phyloP scores from a whole-genome alignment of 2,329 filamentous ascomycete genomes.

The Pleomassaria siparia region DNA sequence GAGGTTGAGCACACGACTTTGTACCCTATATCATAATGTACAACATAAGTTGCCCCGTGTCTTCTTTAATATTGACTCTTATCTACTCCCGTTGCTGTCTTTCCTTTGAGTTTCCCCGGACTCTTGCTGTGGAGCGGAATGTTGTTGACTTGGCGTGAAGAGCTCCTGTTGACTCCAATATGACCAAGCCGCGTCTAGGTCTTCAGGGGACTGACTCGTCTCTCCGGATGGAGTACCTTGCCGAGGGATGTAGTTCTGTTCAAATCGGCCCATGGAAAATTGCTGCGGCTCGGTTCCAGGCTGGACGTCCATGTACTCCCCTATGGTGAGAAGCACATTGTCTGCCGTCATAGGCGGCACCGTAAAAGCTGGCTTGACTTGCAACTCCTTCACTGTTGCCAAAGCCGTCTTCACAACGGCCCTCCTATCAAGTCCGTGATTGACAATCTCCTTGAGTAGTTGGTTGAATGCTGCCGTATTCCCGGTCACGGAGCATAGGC shows the following conservation, averaged over 20 bases:
- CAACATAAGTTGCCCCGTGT: too few species aligned
- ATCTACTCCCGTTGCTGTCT: too few species aligned
- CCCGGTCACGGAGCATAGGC: constrained; percentile 32
- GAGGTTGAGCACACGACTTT: too few species aligned
- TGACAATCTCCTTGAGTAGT: constrained; percentile 29
- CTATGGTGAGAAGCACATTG: constrained; percentile 35
- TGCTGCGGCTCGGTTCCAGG: not conserved
- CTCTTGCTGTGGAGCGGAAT: not conserved
- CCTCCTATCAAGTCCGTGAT: constrained; percentile 27
- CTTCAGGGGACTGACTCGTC: not conserved
- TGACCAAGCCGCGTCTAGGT: not conserved
- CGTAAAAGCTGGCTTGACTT: constrained; percentile 13
- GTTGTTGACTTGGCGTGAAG: not conserved
- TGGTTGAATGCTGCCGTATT: constrained; percentile 37
- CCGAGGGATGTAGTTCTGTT: not conserved
- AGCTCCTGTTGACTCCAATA: not conserved
- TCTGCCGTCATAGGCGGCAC: constrained; percentile 36
- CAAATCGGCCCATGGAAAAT: not conserved
- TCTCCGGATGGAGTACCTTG: not conserved
- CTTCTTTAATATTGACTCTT: not conserved
- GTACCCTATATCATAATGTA: too few species aligned
- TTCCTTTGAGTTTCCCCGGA: not conserved
- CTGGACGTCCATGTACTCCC: constrained; percentile 20
- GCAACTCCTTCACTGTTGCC: constrained; percentile 15
- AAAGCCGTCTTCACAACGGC: constrained; percentile 23